A percentile compares a stretch with the other conserved stretches of the same genome.
phyloP scores from a whole-genome alignment of 2,329 filamentous ascomycete species.

The Cytospora chrysosperma region DNA sequence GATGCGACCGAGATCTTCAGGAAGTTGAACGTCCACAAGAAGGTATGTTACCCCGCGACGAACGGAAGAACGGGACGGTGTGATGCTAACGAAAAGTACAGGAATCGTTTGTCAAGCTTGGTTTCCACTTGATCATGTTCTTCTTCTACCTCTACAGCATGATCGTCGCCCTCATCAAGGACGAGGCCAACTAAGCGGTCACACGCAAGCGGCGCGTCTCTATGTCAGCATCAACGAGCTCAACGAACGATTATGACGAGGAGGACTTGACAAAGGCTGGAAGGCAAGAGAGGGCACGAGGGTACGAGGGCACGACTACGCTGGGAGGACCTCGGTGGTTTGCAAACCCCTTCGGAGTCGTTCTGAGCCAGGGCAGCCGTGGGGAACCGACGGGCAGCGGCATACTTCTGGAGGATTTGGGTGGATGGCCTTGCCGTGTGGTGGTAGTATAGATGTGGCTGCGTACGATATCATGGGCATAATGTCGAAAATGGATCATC shows the following conservation, averaged over 20 bases:
- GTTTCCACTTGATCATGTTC: conserved; percentile 99
- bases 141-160: conserved; percentile 99
- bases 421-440: background rate
- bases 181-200: conserved; percentile 72
- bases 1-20: conserved; percentile 99
- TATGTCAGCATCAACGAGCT: conserved; percentile 1
- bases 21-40: conserved; percentile 98
- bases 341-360: background rate
- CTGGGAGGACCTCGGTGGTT: background rate
- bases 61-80: background rate
- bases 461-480: conserved; percentile 10
- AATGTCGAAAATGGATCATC: conserved; percentile 8
- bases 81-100: conserved; percentile 37
- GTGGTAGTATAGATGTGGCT: background rate
- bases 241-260: background rate
- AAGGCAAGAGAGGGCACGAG: background rate
- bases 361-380: background rate
- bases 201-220: background rate
- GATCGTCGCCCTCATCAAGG: conserved; percentile 94
- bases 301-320: background rate
- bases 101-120: conserved; percentile 99
- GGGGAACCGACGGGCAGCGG: background rate
- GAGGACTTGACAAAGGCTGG: background rate
- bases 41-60: conserved; percentile 55
- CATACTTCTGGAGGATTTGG: background rate